phyloP scores from a whole-genome alignment of 345 rosid genomes.

The Sisymbrium altissimum region DNA sequence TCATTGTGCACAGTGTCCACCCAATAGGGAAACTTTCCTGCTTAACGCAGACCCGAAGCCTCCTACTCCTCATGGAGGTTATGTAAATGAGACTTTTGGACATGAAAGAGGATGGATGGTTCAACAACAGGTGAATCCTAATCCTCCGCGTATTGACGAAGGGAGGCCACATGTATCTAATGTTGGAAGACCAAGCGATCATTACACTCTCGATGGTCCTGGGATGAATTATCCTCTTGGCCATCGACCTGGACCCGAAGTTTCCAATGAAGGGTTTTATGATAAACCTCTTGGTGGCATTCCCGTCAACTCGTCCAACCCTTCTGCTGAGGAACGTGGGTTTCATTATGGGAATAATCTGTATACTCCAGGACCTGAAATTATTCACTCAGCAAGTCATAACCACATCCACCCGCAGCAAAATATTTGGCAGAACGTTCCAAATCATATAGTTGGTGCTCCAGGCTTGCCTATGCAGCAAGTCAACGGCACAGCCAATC shows the following conservation, averaged over 20 bases:
- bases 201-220: slow-evolving; percentile 55
- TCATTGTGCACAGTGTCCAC: slow-evolving; percentile 54
- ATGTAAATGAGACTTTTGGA: slow-evolving; percentile 54
- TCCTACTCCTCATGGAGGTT: slow-evolving; percentile 42
- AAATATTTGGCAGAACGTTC: slow-evolving; percentile 60
- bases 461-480: slow-evolving; percentile 47
- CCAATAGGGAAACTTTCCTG: slow-evolving; percentile 50
- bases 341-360: slow-evolving; percentile 55
- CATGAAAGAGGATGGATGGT: slow-evolving; percentile 79
- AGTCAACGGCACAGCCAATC: slow-evolving; percentile 51
- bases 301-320: slow-evolving; percentile 39
- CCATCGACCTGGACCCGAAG: slow-evolving; percentile 62
- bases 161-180: slow-evolving; percentile 53
- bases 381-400: slow-evolving; percentile 45
- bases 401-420: slow-evolving; percentile 57
- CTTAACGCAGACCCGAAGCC: slow-evolving; percentile 56
- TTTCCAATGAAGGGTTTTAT: slow-evolving; percentile 54
- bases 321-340: slow-evolving; percentile 51
- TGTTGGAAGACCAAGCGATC: slow-evolving; percentile 68
- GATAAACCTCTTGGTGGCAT: slow-evolving; percentile 47
- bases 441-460: slow-evolving; percentile 49
- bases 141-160: slow-evolving; percentile 53
- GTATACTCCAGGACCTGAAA: slow-evolving; percentile 59
- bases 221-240: slow-evolving; percentile 58
- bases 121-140: slow-evolving; percentile 61